Conservation (phyloP, 2,329 filamentous ascomycete species). For the Nothophaeocryptopus gaeumannii region DNA sequence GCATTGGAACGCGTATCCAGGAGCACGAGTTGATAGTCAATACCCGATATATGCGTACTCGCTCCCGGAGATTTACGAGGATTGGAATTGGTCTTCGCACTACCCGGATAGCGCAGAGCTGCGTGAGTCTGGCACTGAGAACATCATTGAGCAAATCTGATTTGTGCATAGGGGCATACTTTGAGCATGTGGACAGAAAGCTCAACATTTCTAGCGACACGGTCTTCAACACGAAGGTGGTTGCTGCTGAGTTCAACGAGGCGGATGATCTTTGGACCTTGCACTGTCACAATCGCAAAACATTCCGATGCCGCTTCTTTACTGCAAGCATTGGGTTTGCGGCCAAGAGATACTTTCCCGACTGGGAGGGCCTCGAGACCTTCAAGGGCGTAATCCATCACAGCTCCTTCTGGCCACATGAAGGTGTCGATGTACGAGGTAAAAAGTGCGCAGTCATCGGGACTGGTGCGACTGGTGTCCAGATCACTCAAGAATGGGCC, state of each 20-base stretch:
- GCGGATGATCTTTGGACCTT: no score
- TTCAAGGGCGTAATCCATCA: constrained; percentile 28
- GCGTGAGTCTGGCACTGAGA: no score
- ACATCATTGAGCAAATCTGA: no score
- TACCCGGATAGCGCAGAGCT: constrained; percentile 18
- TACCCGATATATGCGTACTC: constrained; percentile 48
- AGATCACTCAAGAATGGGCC: constrained; percentile 31
- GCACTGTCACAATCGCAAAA: constrained; percentile 4
- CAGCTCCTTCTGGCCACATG: constrained; percentile 39
- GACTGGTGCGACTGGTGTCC: constrained; percentile 42
- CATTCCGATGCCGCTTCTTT: constrained; percentile 29
- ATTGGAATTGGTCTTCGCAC: constrained; percentile 52
- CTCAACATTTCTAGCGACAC: constrained; percentile 56
- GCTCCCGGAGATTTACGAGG: constrained; percentile 47
- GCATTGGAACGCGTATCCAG: constrained; percentile 37
- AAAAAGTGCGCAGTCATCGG: constrained; percentile 42
- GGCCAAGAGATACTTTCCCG: constrained; percentile 10
- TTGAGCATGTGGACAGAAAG: constrained; percentile 58
- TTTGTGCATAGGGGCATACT: constrained; percentile 43
- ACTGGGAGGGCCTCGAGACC: constrained; percentile 17
- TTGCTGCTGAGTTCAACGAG: no score
- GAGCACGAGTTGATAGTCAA: constrained; percentile 47
- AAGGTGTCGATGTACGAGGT: constrained; percentile 22
- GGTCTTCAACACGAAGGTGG: constrained; percentile 49
- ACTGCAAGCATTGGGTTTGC: constrained; percentile 28